Conservation (phyloP, 768 basidiomycete species). For the Russula sp. region DNA sequence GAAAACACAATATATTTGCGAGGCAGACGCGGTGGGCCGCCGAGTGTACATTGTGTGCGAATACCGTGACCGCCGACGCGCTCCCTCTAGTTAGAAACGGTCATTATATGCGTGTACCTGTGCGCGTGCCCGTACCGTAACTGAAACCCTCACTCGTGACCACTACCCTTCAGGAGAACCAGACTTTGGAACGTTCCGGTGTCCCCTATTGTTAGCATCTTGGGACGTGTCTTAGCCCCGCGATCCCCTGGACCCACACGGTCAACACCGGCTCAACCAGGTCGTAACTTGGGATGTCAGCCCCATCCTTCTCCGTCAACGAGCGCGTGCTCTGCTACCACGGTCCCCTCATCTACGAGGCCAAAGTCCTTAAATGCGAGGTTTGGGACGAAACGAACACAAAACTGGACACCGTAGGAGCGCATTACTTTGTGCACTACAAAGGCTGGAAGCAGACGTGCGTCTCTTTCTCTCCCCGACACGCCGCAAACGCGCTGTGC, state of each 20-base stretch:
- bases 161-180: neutral
- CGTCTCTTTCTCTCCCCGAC: constrained; percentile 23
- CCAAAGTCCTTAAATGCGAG: constrained; percentile 72
- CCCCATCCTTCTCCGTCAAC: constrained; percentile 11
- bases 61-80: no score
- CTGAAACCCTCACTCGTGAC: neutral
- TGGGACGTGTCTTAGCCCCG: neutral
- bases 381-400: constrained; percentile 58
- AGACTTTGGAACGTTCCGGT: neutral
- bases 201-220: neutral
- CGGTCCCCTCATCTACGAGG: constrained; percentile 92
- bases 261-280: neutral
- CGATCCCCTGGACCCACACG: neutral
- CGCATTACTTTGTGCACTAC: constrained; percentile 95
- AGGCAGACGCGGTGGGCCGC: no score
- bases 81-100: no score
- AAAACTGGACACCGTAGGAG: constrained; percentile 53
- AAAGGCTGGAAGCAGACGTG: constrained; percentile 99
- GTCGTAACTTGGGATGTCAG: constrained; percentile 9
- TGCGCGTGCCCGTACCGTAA: neutral
- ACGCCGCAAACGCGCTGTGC: neutral
- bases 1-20: no score
- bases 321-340: constrained; percentile 93
- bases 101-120: neutral
- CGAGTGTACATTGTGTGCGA: no score